Conservation (phyloP, 1,284 basidiomycete species). For the Ganoderma lingzhi region DNA sequence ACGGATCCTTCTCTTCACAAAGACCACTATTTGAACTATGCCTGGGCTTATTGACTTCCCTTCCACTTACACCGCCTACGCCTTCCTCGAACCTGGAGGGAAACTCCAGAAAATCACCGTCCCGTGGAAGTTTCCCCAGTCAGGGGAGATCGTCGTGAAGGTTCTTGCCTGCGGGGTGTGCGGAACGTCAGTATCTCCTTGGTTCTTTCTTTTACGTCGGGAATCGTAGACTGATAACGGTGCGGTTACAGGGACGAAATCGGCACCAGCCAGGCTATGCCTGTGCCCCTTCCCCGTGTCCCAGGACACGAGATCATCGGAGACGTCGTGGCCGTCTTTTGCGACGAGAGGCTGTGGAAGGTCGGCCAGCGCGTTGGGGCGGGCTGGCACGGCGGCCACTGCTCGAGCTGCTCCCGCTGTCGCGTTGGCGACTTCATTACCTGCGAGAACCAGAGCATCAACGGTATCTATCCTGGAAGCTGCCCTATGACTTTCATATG, state of each 20-base stretch:
- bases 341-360: conserved; percentile 30
- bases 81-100: conserved; percentile 35
- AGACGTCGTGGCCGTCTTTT: conserved; percentile 36
- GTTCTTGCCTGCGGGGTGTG: conserved; percentile 41
- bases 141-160: conserved; percentile 38
- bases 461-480: conserved; percentile 39
- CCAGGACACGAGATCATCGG: conserved; percentile 42
- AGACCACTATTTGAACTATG: neutral
- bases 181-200: conserved; percentile 32
- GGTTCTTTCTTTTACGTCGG: neutral
- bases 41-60: conserved; percentile 12
- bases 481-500: conserved; percentile 33
- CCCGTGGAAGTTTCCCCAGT: conserved; percentile 36
- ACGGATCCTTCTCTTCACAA: neutral
- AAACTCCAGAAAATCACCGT: conserved; percentile 32
- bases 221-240: neutral
- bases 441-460: conserved; percentile 36
- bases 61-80: conserved; percentile 38
- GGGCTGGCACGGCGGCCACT: conserved; percentile 41
- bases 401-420: conserved; percentile 35
- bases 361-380: conserved; percentile 41
- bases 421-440: conserved; percentile 33
- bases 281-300: conserved; percentile 31
- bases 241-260: conserved; percentile 34
- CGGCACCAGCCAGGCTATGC: conserved; percentile 30